Conservation (phyloP, 257 asterid genomes). For the Solanum sitiens region DNA sequence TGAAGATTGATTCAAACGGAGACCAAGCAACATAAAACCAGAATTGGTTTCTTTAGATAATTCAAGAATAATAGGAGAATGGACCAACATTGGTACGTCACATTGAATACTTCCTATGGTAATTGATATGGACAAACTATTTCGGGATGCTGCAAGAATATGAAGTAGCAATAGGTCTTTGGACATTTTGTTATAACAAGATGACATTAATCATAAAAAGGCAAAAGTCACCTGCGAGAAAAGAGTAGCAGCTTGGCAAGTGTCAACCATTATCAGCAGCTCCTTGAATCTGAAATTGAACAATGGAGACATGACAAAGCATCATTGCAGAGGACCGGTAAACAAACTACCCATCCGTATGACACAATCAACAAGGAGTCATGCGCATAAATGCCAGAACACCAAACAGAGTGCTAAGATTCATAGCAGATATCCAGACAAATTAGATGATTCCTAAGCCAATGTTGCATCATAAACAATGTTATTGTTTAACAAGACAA, state of each 20-base stretch:
- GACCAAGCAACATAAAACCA: not conserved
- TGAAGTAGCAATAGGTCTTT: not conserved
- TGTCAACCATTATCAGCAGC: constrained; percentile 95
- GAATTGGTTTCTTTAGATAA: not conserved
- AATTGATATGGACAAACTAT: not conserved
- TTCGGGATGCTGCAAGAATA: not conserved
- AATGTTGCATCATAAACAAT: not conserved
- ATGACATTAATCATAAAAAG: not conserved
- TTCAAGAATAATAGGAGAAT: not conserved
- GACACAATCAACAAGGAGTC: not conserved
- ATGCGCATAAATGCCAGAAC: not conserved
- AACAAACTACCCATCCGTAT: not conserved
- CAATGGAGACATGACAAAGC: constrained; percentile 1
- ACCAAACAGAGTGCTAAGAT: not conserved
- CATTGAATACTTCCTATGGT: not conserved
- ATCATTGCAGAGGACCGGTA: not conserved
- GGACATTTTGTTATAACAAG: not conserved
- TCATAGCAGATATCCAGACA: not conserved
- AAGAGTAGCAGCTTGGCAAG: constrained; percentile 99
- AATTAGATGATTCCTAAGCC: not conserved
- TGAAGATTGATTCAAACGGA: not conserved
- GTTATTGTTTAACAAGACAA: not conserved
- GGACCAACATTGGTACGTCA: not conserved
- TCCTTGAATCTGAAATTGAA: constrained; percentile 74
- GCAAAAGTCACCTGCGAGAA: constrained; percentile 65